Conservation (phyloP, 2,329 filamentous ascomycete genomes). For the Apiospora aurea region DNA sequence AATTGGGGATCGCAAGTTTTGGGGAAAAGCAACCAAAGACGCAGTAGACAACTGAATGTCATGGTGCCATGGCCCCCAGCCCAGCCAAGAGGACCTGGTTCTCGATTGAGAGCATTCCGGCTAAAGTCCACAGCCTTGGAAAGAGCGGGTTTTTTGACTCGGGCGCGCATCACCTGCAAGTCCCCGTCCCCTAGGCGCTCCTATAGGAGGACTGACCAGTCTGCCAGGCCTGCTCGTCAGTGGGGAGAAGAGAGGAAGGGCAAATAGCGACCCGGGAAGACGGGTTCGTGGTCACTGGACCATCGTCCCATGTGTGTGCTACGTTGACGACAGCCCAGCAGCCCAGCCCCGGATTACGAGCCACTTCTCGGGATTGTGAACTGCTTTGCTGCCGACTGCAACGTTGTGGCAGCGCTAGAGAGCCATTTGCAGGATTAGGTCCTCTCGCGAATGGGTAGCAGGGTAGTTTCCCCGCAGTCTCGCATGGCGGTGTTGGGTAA, state of each 20-base stretch:
- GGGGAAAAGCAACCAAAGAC: slow-evolving; percentile 1
- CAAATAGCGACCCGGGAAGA: slow-evolving; percentile 4
- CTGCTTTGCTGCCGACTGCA: slow-evolving; percentile 10
- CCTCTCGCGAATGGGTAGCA: not conserved
- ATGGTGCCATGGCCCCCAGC: not conserved
- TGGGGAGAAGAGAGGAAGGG: not conserved
- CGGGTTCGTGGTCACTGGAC: not conserved
- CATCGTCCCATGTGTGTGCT: not conserved
- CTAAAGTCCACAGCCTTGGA: slow-evolving; percentile 12
- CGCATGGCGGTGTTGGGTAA: not conserved
- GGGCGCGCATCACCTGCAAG: not conserved
- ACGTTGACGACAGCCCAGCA: not conserved
- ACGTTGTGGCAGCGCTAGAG: slow-evolving; percentile 1
- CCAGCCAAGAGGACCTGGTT: not conserved
- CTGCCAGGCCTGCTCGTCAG: not conserved
- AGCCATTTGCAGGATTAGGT: not conserved
- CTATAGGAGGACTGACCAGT: not conserved
- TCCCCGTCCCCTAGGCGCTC: not conserved
- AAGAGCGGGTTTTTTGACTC: not conserved
- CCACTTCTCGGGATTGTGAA: not conserved
- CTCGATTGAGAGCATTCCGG: slow-evolving; percentile 12
- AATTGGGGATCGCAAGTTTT: not conserved
- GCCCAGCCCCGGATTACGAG: slow-evolving; percentile 1
- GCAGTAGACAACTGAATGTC: not conserved
- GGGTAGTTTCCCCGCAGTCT: not conserved